Conservation (phyloP, 2,329 filamentous ascomycete species). For the Venturia aucupariae region DNA sequence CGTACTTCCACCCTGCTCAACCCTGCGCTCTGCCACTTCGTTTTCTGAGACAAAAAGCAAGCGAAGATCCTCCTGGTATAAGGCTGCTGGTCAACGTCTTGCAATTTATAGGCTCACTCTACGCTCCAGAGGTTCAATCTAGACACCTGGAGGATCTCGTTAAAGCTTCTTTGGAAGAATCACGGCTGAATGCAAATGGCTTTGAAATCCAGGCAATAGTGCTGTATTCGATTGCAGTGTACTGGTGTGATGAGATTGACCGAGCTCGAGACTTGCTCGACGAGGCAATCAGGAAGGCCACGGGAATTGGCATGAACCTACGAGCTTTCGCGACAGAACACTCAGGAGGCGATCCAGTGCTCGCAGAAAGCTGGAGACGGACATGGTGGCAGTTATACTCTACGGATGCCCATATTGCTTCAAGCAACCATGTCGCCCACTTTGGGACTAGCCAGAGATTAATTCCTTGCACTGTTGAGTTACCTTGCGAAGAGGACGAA, state of each 20-base stretch:
- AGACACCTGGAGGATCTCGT: constrained; percentile 35
- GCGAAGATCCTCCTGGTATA: constrained; percentile 32
- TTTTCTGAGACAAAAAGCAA: constrained; percentile 23
- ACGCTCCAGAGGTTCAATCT: constrained; percentile 36
- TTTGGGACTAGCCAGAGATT: constrained; percentile 37
- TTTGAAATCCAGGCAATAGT: constrained; percentile 70
- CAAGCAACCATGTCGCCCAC: constrained; percentile 62
- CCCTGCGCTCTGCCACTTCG: constrained; percentile 45
- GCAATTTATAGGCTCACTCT: constrained; percentile 48
- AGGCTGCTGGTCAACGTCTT: constrained; percentile 43
- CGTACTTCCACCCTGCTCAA: constrained; percentile 46
- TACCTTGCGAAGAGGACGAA: constrained; percentile 75
- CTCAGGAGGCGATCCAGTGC: constrained; percentile 53
- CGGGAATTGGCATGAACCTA: constrained; percentile 68
- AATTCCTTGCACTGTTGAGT: constrained; percentile 50
- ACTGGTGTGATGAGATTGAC: constrained; percentile 60
- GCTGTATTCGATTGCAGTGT: constrained; percentile 65
- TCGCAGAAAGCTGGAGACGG: constrained; percentile 75
- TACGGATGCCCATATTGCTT: constrained; percentile 74
- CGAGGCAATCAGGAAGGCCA: constrained; percentile 59
- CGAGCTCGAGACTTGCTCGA: constrained; percentile 59
- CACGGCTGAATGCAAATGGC: constrained; percentile 25
- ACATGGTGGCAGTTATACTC: constrained; percentile 87
- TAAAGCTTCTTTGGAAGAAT: constrained; percentile 24
- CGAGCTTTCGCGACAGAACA: constrained; percentile 55